These are phyloP conservation scores for Pleurotus tuber-regium DNA, from an alignment of 768 basidiomycete species.

Conservation along the genomic window DNA sequence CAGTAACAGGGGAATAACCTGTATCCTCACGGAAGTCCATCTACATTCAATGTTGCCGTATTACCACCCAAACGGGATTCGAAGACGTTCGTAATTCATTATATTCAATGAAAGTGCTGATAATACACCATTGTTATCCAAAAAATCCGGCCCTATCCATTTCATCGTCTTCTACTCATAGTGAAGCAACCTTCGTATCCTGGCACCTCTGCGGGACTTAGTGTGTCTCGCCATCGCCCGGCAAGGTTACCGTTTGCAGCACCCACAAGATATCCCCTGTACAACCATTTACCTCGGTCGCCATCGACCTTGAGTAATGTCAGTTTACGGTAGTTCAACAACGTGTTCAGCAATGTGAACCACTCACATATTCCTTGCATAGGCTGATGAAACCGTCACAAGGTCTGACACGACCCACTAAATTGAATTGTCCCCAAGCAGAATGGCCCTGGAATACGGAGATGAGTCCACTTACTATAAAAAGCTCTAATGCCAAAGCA, in stretches of 20 bases:
- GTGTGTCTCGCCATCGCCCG: slow-evolving; percentile 85
- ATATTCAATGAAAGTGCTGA: no score
- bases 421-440: slow-evolving; percentile 84
- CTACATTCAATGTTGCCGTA: no score
- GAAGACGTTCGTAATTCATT: no score
- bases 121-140: no score
- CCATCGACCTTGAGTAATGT: slow-evolving; percentile 49
- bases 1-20: no score
- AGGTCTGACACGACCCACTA: slow-evolving; percentile 77
- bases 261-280: slow-evolving; percentile 80
- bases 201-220: slow-evolving; percentile 54
- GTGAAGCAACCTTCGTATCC: slow-evolving; percentile 89
- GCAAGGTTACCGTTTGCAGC: slow-evolving; percentile 66
- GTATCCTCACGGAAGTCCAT: no score
- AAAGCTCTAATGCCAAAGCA: not conserved
- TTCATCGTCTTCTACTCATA: slow-evolving; percentile 64
- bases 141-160: no score
- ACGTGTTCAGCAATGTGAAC: no score
- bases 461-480: not conserved
- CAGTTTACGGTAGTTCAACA: no score
- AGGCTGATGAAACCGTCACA: slow-evolving; percentile 80
- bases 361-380: slow-evolving; percentile 79
- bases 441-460: slow-evolving; percentile 68
- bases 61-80: no score
- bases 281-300: slow-evolving; percentile 81